Base-by-base conservation (phyloP, 2,329 filamentous ascomycete species). In the Fusarium circinatum region DNA sequence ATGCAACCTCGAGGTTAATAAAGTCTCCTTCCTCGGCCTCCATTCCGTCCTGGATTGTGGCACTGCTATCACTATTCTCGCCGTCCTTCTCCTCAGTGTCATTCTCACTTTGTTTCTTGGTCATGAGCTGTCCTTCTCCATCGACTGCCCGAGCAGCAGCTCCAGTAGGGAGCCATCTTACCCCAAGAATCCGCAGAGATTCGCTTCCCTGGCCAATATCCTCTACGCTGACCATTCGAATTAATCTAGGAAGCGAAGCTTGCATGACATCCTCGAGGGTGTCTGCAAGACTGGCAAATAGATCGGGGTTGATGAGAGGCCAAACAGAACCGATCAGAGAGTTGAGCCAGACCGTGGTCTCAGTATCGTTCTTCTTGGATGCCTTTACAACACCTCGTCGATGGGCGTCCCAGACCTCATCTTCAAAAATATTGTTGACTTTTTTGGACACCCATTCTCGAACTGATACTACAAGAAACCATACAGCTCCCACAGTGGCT, bases 261-360 rank as follows among this genome's bases (percentile, higher is more conserved):
- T 94, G 93, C 93, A 94, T 94, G 54, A 94, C 91, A 79, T 94
- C 93, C 81, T 94, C 93, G 8, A 95, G 86, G 34, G 89, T 92
- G 76, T 94, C 92, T 1, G 90, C 88, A 5, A 94, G 80, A 39
- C 89, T 90, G 3, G 88, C 86, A 75, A 94, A 94, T 4, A 95
- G 85, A 75, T 94, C 93, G 0, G 92, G 93, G 77, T 94, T 94
- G 77, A 94, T 87, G 36, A 95, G 85, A 0, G 92, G 91, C 93
- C 93, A 94, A 10, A 94, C 86, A 4, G 91, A 89, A 8, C 87
- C 84, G 13, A 94, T 78, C 2, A 94, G 80, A 9, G 89, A 91
- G 78, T 94, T 94, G 61, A 94, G 85, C 93, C 92, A 94, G 2
- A 90, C 88, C 1, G 91, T 92, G 75, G 93, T 92, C 9, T 92